A percentile compares a stretch with the other conserved stretches of the same genome.
phyloP scores from a whole-genome alignment of 2,329 filamentous ascomycete species.

The Ophiosphaerella korrae region DNA sequence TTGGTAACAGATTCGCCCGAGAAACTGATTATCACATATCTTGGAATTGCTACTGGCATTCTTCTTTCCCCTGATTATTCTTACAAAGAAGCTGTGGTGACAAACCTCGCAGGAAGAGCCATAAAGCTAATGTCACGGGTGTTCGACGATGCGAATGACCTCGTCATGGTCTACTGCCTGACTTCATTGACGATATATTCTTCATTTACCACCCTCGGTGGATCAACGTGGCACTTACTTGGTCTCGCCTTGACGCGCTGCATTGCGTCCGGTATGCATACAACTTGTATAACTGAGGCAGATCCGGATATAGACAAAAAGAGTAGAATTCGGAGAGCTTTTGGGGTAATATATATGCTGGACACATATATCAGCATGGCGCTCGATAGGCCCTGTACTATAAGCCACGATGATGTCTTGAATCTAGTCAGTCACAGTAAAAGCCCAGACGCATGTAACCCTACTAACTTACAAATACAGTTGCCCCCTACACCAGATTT shows the following conservation, averaged over 20 bases:
- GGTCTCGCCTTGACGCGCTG: slow-evolving; percentile 16
- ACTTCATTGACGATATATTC: slow-evolving; percentile 10
- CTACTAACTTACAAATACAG: too few relatives aligned
- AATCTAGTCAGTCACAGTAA: neutral
- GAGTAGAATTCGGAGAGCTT: neutral
- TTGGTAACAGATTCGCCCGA: slow-evolving; percentile 2
- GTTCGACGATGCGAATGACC: slow-evolving; percentile 2
- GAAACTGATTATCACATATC: slow-evolving; percentile 1
- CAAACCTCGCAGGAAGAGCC: slow-evolving; percentile 1
- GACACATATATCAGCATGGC: slow-evolving; percentile 14
- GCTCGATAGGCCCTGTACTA: slow-evolving; percentile 13
- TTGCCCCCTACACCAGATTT: neutral
- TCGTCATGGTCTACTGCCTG: slow-evolving; percentile 5
- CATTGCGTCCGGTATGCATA: slow-evolving; percentile 16
- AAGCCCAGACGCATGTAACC: too few relatives aligned
- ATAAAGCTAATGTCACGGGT: slow-evolving; percentile 5
- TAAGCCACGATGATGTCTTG: slow-evolving; percentile 11
- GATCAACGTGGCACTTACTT: slow-evolving; percentile 18
- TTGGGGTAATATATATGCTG: slow-evolving; percentile 14
- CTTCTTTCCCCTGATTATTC: slow-evolving; percentile 6
- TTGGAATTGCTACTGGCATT: slow-evolving; percentile 10
- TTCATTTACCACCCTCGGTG: slow-evolving; percentile 10
- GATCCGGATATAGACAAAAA: slow-evolving; percentile 6
- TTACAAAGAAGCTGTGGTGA: slow-evolving; percentile 6
- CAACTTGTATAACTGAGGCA: slow-evolving; percentile 3